Conservation (phyloP, 2,329 filamentous ascomycete species). For the Verticillium tricorpus region DNA sequence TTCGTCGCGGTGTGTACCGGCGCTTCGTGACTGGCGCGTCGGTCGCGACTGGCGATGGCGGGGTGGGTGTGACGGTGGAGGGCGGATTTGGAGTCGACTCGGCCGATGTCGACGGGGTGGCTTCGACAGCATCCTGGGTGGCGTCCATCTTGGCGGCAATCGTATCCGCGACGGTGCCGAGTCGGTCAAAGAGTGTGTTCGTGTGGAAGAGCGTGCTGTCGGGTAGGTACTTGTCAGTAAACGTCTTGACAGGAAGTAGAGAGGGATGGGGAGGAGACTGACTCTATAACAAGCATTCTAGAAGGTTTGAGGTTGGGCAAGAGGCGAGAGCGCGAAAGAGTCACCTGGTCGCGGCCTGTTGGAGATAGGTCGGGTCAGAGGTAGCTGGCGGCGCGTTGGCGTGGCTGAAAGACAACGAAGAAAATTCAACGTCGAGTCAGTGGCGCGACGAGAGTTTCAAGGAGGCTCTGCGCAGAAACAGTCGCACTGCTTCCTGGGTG, state of each 20-base stretch:
- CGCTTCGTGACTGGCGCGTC: slow-evolving; percentile 11
- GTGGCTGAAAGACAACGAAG: neutral
- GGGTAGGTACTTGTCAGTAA: neutral
- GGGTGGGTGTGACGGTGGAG: slow-evolving; percentile 4
- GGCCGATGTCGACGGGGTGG: slow-evolving; percentile 6
- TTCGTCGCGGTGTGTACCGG: slow-evolving; percentile 21
- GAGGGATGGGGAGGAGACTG: slow-evolving; percentile 12
- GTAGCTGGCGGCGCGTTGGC: neutral
- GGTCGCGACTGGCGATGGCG: neutral
- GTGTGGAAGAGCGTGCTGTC: slow-evolving; percentile 15
- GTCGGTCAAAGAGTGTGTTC: slow-evolving; percentile 21
- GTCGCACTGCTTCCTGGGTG: neutral
- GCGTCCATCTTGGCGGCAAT: slow-evolving; percentile 6
- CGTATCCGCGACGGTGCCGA: slow-evolving; percentile 23
- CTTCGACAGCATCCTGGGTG: slow-evolving; percentile 8
- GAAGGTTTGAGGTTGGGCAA: neutral
- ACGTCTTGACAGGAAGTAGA: neutral
- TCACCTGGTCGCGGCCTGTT: neutral
- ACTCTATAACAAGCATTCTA: slow-evolving; percentile 24
- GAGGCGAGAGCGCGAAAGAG: neutral
- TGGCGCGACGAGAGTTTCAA: neutral
- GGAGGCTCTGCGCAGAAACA: neutral
- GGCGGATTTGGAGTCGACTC: slow-evolving; percentile 7
- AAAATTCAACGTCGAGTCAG: neutral
- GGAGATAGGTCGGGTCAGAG: neutral